These are phyloP conservation scores for Yamadazyma kanchanaburiensis DNA, from an alignment of 1,139 yeast genomes.

Conservation along the genomic window DNA sequence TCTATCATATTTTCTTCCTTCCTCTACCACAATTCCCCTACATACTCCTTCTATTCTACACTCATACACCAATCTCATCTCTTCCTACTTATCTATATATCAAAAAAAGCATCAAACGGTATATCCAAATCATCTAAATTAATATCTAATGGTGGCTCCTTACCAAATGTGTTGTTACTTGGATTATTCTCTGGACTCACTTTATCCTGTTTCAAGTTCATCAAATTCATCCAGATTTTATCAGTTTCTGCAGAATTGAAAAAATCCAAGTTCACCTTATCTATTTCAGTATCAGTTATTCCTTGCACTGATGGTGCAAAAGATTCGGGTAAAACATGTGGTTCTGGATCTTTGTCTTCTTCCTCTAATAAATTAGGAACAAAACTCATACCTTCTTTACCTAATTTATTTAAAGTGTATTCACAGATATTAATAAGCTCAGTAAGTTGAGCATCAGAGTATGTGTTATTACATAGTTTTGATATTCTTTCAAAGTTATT, in stretches of 20 bases:
- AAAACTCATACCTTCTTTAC: conserved; percentile 9
- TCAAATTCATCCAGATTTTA: conserved; percentile 38
- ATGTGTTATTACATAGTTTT: conserved; percentile 11
- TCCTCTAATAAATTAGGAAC: conserved; percentile 9
- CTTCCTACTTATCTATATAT: conserved; percentile 1
- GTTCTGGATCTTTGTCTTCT: too few relatives aligned
- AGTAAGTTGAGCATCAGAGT: conserved; percentile 21
- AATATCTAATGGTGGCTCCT: neutral
- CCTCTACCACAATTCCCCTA: too few relatives aligned
- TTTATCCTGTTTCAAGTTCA: too few relatives aligned
- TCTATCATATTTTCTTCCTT: too few relatives aligned
- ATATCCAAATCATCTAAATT: too few relatives aligned
- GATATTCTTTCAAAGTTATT: conserved; percentile 13
- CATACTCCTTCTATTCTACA: too few relatives aligned
- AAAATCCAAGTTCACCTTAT: conserved; percentile 20
- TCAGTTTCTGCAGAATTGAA: conserved; percentile 35
- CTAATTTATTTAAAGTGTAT: conserved; percentile 19
- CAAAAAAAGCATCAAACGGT: conserved; percentile 1
- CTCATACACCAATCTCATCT: conserved; percentile 1
- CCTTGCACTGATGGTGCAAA: too few relatives aligned
- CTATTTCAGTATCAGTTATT: too few relatives aligned
- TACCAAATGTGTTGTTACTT: neutral
- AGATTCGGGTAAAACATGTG: too few relatives aligned
- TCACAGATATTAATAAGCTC: conserved; percentile 29
- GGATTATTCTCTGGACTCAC: conserved; percentile 1